Percentiles rank a stretch among this genome's conserved stretches.
Conservation (phyloP, 345 rosid species). For the Alliaria petiolata region DNA sequence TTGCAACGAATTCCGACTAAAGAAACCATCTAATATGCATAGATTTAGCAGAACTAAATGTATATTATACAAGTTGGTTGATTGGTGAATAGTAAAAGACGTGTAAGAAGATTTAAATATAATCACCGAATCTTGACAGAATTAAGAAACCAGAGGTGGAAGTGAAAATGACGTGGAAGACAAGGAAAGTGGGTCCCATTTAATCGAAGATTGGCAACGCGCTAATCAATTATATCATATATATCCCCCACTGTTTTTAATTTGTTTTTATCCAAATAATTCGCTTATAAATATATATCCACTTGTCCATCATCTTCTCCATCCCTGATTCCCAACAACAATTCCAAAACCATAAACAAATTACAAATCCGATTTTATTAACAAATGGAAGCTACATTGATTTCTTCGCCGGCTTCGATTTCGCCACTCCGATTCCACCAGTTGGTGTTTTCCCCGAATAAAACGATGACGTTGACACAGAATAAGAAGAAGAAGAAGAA, state of each 20-base stretch:
- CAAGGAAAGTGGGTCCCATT: constrained; percentile 5
- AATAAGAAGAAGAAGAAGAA: not conserved
- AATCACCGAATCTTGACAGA: not conserved
- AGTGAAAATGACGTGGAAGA: constrained; percentile 1
- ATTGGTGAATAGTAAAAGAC: not conserved
- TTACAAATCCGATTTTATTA: not conserved
- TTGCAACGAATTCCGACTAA: not conserved
- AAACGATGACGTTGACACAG: not conserved
- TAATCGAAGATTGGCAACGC: constrained; percentile 11
- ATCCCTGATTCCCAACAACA: not conserved
- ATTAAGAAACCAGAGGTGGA: not conserved
- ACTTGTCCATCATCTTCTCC: constrained; percentile 18
- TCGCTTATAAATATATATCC: constrained; percentile 23
- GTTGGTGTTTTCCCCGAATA: not conserved
- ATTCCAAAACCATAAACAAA: not conserved
- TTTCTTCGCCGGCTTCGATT: constrained; percentile 11
- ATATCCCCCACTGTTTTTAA: not conserved
- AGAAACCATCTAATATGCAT: not conserved
- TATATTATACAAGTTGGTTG: not conserved
- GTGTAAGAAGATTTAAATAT: not conserved
- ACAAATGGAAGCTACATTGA: constrained; percentile 22
- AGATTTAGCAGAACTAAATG: not conserved
- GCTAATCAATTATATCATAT: constrained; percentile 6
- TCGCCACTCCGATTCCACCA: constrained; percentile 19
- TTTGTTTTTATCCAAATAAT: constrained; percentile 8